Percentiles rank a stretch among this genome's conserved stretches.
These are phyloP conservation scores for Athelia sp. DNA, from an alignment of 1,284 basidiomycete species.

Conservation along the genomic window DNA sequence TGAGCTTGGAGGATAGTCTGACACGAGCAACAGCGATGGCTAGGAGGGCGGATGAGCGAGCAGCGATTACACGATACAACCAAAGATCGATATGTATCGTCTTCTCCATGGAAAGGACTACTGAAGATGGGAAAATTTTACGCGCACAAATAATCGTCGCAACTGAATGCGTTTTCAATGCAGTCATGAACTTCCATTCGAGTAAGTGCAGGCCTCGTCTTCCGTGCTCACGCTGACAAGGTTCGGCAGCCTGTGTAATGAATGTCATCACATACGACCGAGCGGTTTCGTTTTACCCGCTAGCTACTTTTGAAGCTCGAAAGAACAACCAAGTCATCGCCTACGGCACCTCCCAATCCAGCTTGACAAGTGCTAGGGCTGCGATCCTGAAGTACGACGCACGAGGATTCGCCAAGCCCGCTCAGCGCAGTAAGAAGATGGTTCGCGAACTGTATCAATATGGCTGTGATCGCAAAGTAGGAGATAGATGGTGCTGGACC, in stretches of 20 bases:
- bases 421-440: neutral
- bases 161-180: too few relatives aligned
- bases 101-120: too few relatives aligned
- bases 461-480: neutral
- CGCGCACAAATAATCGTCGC: too few relatives aligned
- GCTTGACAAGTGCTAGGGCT: slow-evolving; percentile 1
- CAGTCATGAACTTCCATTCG: neutral
- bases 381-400: slow-evolving; percentile 19
- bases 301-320: slow-evolving; percentile 21
- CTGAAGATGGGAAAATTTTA: too few relatives aligned
- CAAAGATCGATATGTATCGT: too few relatives aligned
- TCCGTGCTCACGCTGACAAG: too few relatives aligned
- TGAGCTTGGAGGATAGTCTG: too few relatives aligned
- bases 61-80: too few relatives aligned
- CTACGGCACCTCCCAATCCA: slow-evolving; percentile 4
- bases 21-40: too few relatives aligned
- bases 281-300: slow-evolving; percentile 24
- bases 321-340: slow-evolving; percentile 6
- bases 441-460: neutral
- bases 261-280: slow-evolving; percentile 19
- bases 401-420: slow-evolving; percentile 15
- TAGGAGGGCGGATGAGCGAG: too few relatives aligned
- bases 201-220: neutral
- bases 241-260: slow-evolving; percentile 21
- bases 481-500: neutral